Conservation (phyloP, 2,329 filamentous ascomycete genomes). For the Colletotrichum sp. region DNA sequence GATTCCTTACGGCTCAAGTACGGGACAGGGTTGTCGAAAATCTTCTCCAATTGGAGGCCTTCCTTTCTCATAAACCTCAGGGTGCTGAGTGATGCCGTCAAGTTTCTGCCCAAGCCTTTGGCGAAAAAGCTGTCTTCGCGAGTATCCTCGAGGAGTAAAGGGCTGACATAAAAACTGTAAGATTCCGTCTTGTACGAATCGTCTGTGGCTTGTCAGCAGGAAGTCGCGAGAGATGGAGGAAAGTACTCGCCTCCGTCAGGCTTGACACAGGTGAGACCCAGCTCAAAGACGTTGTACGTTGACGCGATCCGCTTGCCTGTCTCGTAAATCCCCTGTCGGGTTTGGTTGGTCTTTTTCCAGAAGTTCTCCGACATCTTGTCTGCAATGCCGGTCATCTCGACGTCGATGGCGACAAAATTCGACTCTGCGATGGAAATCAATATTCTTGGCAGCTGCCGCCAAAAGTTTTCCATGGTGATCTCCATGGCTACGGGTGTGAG, state of each 20-base stretch:
- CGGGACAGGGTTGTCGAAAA: conserved; percentile 30
- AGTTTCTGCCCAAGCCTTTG: conserved; percentile 27
- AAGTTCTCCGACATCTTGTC: background rate
- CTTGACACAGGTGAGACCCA: conserved; percentile 39
- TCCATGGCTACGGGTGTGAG: conserved; percentile 13
- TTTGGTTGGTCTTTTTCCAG: background rate
- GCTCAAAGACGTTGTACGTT: conserved; percentile 36
- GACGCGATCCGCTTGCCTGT: conserved; percentile 30
- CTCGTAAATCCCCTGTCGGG: conserved; percentile 27
- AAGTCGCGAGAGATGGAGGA: background rate
- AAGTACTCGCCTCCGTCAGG: background rate
- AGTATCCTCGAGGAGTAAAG: conserved; percentile 25
- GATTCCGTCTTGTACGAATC: conserved; percentile 26
- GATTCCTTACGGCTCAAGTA: conserved; percentile 32
- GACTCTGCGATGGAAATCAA: conserved; percentile 32
- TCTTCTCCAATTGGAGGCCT: conserved; percentile 28
- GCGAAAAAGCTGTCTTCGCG: conserved; percentile 20
- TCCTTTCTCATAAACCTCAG: conserved; percentile 32
- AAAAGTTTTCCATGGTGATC: conserved; percentile 23
- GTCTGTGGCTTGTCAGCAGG: conserved; percentile 4
- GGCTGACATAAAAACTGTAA: conserved; percentile 36
- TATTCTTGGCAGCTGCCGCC: conserved; percentile 29
- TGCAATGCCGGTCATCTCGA: conserved; percentile 37
- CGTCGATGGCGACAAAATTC: conserved; percentile 36
- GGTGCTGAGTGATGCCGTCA: conserved; percentile 31